Base-by-base conservation (phyloP, 1,139 yeast species). In the Kodamaea fungicola region DNA sequence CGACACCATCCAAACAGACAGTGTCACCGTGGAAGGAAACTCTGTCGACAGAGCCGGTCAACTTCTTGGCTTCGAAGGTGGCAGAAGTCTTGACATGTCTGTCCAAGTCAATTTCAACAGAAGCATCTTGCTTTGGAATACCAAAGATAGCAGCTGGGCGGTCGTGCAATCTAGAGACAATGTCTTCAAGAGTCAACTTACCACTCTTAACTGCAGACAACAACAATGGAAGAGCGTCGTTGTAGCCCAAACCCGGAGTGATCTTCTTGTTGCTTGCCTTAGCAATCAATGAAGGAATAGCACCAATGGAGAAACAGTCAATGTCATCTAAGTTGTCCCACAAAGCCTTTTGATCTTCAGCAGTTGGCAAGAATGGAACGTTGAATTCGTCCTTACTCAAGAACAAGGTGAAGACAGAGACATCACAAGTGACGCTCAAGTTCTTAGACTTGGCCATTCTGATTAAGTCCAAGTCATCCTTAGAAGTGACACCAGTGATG, bases 261-360 rank as follows among this genome's bases (percentile, higher is more conserved):
- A 78, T 71, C 38, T 74, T 67, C 52, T 78, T 63, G 38, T 83
- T 83, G 45, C 77, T 65, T 44, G 81, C 80, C 53, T 74, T 67
- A 33, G 95, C 89, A 44, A 89, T 67, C 47, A 77, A 70, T 42
- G 82, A 76, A 51, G 97, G 96, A 50, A 86, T 62, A 36, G 76
- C 74, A 49, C 97, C 97, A 51, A 90, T 72, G 28, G 96, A 80
- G 74, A 92, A 87, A 52, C 90, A 85, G 65, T 92, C 97, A 57
- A 92, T 76, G 32, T 74, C 68, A 24, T 66, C 74, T 52, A 92
- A 65, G 58, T 78, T 75, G 38, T 74, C 78, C 97, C 97, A 90
- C 52, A 92, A 75, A 41, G 83, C 87, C 27, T 70, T 73, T 65
- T 86, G 95, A 55, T 88, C 96, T 48, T 77, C 83, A 59, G 74